Conservation (phyloP, 345 rosid genomes). For the thale cress (Arabidopsis thaliana) region TAIR10.1 NC_003070.9:28325001-28325500, state of each 20-base stretch:
- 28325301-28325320: neutral
- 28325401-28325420: neutral
- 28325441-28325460: conserved; percentile 20
- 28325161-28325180: neutral
- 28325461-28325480: conserved; percentile 41
- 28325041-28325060: neutral
- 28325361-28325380: conserved; percentile 44
- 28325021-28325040: too few relatives aligned
- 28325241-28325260: neutral
- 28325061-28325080: neutral
- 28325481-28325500: conserved; percentile 44
- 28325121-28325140: neutral
- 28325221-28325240: neutral
- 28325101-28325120: neutral
- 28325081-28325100: neutral
- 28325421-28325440: conserved; percentile 16
- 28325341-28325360: conserved; percentile 25
- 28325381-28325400: neutral
- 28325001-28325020: neutral
- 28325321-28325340: conserved; percentile 1
- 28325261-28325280: neutral
- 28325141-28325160: neutral
- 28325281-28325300: neutral
- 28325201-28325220: conserved; percentile 2
- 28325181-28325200: neutral